Conservation (phyloP, 345 rosid species). For the Eucalyptus guilfoylei region DNA sequence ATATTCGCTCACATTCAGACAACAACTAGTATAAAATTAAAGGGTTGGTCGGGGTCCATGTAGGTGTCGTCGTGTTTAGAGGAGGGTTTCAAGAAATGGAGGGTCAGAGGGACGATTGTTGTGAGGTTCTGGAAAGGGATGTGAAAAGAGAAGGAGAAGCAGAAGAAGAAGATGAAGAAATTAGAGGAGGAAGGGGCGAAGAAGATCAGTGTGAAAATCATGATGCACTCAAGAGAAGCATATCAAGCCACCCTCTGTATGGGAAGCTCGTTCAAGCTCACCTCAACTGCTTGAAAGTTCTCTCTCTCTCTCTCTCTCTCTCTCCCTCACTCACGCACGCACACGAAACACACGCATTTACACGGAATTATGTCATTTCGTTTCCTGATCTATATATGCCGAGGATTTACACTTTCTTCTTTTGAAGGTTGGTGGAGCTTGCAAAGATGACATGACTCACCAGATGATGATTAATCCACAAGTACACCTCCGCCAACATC, state of each 20-base stretch:
- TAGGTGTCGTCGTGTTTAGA: neutral
- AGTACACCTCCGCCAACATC: neutral
- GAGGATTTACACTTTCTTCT: neutral
- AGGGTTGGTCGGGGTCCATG: neutral
- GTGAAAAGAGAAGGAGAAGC: neutral
- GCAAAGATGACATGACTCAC: neutral
- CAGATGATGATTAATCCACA: neutral
- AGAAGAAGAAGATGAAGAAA: neutral
- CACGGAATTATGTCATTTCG: neutral
- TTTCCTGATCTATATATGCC: neutral
- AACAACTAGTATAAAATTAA: neutral
- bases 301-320: neutral
- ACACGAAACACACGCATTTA: neutral
- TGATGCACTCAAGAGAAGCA: conserved; percentile 29
- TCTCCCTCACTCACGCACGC: neutral
- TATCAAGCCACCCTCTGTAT: conserved; percentile 41
- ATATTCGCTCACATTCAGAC: neutral
- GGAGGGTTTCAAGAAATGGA: neutral
- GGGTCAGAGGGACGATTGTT: neutral
- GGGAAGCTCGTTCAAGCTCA: conserved; percentile 28
- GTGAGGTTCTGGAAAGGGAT: neutral
- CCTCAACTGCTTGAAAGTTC: conserved; percentile 42
- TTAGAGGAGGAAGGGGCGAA: neutral
- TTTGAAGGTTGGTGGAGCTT: neutral
- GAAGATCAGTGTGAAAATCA: neutral